These are phyloP conservation scores for Diplocarpon rosae DNA, from an alignment of 2,329 filamentous ascomycete genomes.

Conservation along the genomic window DNA sequence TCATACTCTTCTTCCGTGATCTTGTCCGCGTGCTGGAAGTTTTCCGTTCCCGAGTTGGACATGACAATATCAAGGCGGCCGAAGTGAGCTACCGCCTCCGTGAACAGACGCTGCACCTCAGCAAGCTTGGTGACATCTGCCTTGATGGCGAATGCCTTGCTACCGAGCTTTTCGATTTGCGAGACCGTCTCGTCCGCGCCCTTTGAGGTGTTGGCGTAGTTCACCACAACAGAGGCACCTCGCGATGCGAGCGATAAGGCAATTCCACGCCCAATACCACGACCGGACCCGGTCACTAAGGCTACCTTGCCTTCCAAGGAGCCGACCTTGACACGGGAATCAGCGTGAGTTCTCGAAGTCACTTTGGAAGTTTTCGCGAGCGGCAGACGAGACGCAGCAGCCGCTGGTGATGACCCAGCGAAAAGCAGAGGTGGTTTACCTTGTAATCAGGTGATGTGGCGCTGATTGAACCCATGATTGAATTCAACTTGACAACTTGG, in stretches of 20 bases:
- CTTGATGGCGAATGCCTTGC: slow-evolving; percentile 41
- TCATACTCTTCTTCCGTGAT: slow-evolving; percentile 23
- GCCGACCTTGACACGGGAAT: background rate
- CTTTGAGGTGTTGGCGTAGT: slow-evolving; percentile 47
- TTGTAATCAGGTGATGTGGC: no score
- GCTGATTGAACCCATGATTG: no score
- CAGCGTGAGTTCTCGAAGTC: background rate
- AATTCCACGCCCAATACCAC: slow-evolving; percentile 56
- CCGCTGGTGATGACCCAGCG: no score
- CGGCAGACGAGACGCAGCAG: no score
- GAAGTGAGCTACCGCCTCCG: slow-evolving; percentile 20
- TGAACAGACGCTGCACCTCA: slow-evolving; percentile 20
- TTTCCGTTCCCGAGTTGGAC: slow-evolving; percentile 24
- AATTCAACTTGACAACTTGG: no score
- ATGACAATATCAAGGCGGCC: slow-evolving; percentile 23
- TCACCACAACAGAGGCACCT: slow-evolving; percentile 38
- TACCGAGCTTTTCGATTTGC: slow-evolving; percentile 39
- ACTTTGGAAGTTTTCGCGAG: no score
- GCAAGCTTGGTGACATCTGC: slow-evolving; percentile 46
- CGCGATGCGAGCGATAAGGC: slow-evolving; percentile 30
- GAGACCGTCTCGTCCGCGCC: slow-evolving; percentile 45
- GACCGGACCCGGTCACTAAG: slow-evolving; percentile 72
- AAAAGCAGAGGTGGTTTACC: no score
- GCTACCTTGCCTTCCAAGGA: slow-evolving; percentile 51
- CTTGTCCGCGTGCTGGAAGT: slow-evolving; percentile 20